Conservation (phyloP, 1,139 yeast genomes). For the Ogataea hybrid region DNA sequence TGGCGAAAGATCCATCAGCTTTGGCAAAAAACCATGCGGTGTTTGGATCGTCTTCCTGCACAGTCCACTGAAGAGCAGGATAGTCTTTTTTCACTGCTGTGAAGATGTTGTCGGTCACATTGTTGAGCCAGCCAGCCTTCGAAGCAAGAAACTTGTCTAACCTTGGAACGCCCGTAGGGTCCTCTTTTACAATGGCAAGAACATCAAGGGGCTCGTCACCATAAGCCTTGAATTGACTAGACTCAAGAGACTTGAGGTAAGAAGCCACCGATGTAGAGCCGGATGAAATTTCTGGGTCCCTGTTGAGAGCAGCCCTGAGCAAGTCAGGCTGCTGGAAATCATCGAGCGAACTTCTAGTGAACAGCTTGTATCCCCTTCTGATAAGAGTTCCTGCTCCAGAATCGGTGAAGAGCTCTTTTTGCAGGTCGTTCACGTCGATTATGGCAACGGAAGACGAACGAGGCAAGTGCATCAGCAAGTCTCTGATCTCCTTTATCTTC, state of each 20-base stretch:
- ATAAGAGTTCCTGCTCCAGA: slow-evolving; percentile 99
- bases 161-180: slow-evolving; percentile 54
- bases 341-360: slow-evolving; percentile 62
- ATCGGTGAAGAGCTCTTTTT: slow-evolving; percentile 95
- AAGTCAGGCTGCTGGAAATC: slow-evolving; percentile 74
- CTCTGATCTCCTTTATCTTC: slow-evolving; percentile 95
- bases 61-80: slow-evolving; percentile 78
- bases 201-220: slow-evolving; percentile 97
- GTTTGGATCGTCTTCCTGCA: slow-evolving; percentile 86
- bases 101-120: slow-evolving; percentile 94
- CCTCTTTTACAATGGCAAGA: slow-evolving; percentile 71
- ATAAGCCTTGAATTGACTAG: slow-evolving; percentile 65
- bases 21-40: slow-evolving; percentile 89
- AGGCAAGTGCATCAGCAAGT: slow-evolving; percentile 88
- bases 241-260: slow-evolving; percentile 71
- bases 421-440: slow-evolving; percentile 90
- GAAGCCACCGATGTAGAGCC: slow-evolving; percentile 79
- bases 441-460: slow-evolving; percentile 97
- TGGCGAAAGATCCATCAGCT: slow-evolving; percentile 91
- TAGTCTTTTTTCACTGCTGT: slow-evolving; percentile 76
- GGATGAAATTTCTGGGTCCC: slow-evolving; percentile 71
- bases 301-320: slow-evolving; percentile 70
- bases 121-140: slow-evolving; percentile 94
- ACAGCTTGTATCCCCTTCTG: slow-evolving; percentile 91
- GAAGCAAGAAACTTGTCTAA: slow-evolving; percentile 87